These are phyloP conservation scores for Fraxinus dipetala DNA, from an alignment of 305 asterid genomes.

Conservation along the genomic window DNA sequence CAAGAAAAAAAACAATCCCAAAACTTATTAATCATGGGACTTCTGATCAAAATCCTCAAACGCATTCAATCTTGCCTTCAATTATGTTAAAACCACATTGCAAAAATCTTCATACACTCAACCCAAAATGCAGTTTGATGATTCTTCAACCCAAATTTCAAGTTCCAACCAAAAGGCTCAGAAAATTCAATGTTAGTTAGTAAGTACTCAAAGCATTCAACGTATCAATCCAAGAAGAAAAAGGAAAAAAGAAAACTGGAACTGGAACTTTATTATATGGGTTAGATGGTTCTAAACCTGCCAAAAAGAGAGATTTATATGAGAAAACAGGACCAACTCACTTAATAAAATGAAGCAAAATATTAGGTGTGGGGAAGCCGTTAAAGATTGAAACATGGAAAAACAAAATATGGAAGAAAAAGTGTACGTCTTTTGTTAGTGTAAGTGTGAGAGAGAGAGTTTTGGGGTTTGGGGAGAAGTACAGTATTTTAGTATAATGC, in stretches of 20 bases:
- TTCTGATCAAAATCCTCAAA: constrained; percentile 19
- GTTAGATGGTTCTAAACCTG: constrained; percentile 44
- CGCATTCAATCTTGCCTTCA: constrained; percentile 24
- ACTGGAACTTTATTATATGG: constrained; percentile 25
- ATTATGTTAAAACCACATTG: constrained; percentile 14
- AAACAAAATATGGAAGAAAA: constrained; percentile 23
- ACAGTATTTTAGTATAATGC: neutral
- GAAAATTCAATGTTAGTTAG: neutral
- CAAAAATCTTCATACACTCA: constrained; percentile 22
- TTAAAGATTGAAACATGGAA: constrained; percentile 43
- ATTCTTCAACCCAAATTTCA: neutral
- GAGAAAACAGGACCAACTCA: constrained; percentile 49
- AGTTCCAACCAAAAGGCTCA: neutral
- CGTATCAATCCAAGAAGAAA: neutral
- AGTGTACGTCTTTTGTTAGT: constrained; percentile 28
- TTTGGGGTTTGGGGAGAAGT: neutral
- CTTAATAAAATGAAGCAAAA: constrained; percentile 43
- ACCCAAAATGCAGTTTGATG: constrained; percentile 1
- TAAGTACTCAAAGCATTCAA: neutral
- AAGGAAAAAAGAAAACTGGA: constrained; percentile 16
- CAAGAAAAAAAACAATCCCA: neutral
- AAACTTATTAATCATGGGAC: neutral
- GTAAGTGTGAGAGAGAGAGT: neutral
- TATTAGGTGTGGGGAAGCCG: constrained; percentile 63
- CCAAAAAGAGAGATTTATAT: constrained; percentile 52